Evolutionary conservation across 2,329 filamentous ascomycete genomes (phyloP).

Genomic region (Pseudovirgaria hyperparasitica): DNA sequence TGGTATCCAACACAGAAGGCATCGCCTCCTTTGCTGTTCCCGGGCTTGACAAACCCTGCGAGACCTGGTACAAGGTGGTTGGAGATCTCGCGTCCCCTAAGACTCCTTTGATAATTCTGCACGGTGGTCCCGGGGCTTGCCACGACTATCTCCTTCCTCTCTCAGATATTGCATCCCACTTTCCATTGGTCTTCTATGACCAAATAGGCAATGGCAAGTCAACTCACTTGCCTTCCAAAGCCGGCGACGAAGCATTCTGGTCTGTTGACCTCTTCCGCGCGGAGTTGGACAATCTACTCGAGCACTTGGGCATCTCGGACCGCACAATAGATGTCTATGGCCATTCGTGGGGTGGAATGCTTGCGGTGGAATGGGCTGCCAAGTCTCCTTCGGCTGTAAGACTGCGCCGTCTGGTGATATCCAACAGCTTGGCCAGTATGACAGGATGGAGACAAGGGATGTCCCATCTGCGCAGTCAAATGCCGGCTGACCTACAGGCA

Average conservation of each 20-base stretch:
- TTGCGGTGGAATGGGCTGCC: conserved; percentile 33
- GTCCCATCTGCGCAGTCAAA: conserved; percentile 8
- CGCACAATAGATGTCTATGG: conserved; percentile 31
- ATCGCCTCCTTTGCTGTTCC: conserved; percentile 10
- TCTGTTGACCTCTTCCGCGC: conserved; percentile 32
- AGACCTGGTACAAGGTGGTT: conserved; percentile 23
- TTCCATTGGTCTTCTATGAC: conserved; percentile 41
- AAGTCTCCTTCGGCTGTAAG: too few species aligned
- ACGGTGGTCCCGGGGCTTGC: conserved; percentile 26
- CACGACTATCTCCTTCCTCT: conserved; percentile 25
- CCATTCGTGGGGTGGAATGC: conserved; percentile 43
- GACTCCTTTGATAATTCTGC: conserved; percentile 15
- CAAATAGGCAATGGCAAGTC: conserved; percentile 39
- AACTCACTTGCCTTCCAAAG: conserved; percentile 35
- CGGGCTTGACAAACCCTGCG: conserved; percentile 9
- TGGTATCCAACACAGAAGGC: conserved; percentile 2
- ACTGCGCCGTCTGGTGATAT: conserved; percentile 1
- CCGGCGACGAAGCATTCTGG: conserved; percentile 36
- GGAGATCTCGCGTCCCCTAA: conserved; percentile 11
- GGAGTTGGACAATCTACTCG: conserved; percentile 38
- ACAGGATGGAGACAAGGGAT: not conserved
- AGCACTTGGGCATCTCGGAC: conserved; percentile 25
- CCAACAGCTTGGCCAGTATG: conserved; percentile 1
- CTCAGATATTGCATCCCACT: conserved; percentile 21
- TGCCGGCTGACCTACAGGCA: conserved; percentile 9